These are phyloP conservation scores for Claviceps sp. DNA, from an alignment of 2,329 filamentous ascomycete species.

Conservation along the genomic window DNA sequence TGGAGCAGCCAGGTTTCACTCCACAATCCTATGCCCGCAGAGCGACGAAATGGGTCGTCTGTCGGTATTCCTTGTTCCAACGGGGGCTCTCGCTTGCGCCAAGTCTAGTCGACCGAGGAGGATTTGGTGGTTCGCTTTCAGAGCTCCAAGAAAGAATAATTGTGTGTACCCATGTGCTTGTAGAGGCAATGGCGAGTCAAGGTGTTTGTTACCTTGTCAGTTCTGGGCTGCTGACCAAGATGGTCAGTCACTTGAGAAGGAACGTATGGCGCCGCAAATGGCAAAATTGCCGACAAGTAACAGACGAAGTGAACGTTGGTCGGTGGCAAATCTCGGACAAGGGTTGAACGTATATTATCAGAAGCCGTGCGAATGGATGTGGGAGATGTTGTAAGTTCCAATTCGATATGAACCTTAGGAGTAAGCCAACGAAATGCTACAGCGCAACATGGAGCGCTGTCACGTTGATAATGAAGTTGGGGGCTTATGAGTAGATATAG, in stretches of 20 bases:
- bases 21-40: not conserved
- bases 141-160: not conserved
- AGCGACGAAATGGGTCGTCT: not conserved
- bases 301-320: too few relatives aligned
- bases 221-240: too few relatives aligned
- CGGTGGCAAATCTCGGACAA: too few relatives aligned
- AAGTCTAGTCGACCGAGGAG: not conserved
- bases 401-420: not conserved
- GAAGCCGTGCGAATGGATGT: not conserved
- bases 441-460: not conserved
- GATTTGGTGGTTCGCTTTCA: not conserved
- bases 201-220: too few relatives aligned
- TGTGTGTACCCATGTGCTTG: too few relatives aligned
- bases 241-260: too few relatives aligned
- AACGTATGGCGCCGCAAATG: too few relatives aligned
- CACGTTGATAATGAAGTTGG: slow-evolving; percentile 3
- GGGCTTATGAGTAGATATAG: slow-evolving; percentile 10
- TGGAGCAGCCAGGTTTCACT: not conserved
- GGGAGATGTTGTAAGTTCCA: not conserved
- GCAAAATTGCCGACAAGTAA: too few relatives aligned
- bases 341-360: not conserved
- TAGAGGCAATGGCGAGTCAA: too few relatives aligned
- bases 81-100: not conserved
- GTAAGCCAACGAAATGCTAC: not conserved
- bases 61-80: not conserved